Conservation (phyloP, 345 rosid genomes). For the Aquilaria sinensis region DNA sequence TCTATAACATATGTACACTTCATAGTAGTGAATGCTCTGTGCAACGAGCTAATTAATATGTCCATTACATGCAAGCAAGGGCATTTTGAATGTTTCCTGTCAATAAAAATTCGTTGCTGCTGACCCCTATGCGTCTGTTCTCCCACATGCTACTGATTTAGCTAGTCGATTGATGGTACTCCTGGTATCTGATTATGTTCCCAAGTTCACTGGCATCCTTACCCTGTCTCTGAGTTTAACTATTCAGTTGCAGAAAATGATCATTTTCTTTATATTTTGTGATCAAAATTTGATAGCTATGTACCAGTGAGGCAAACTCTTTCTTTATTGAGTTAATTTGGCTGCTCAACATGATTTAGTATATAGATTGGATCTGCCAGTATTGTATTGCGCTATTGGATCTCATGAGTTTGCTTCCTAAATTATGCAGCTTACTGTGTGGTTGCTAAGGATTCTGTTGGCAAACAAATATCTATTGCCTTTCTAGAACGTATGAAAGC, state of each 20-base stretch:
- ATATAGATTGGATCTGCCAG: neutral
- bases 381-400: neutral
- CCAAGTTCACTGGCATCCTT: neutral
- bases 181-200: neutral
- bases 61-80: too few species aligned
- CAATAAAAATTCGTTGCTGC: neutral
- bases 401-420: conserved; percentile 15
- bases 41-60: neutral
- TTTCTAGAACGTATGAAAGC: conserved; percentile 88
- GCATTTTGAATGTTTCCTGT: neutral
- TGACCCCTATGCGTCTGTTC: neutral
- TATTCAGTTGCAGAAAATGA: too few species aligned
- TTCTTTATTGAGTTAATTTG: neutral
- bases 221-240: neutral
- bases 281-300: neutral
- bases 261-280: neutral
- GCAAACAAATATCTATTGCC: conserved; percentile 92
- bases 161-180: neutral
- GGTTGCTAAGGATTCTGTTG: conserved; percentile 85
- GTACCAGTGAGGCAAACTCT: neutral
- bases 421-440: conserved; percentile 80
- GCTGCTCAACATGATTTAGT: neutral
- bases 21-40: neutral
- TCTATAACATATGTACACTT: neutral
- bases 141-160: neutral